Percentiles rank a stretch among this genome's conserved stretches.
Conservation (phyloP, 2,329 filamentous ascomycete species). For the Calonectria leucothoes region DNA sequence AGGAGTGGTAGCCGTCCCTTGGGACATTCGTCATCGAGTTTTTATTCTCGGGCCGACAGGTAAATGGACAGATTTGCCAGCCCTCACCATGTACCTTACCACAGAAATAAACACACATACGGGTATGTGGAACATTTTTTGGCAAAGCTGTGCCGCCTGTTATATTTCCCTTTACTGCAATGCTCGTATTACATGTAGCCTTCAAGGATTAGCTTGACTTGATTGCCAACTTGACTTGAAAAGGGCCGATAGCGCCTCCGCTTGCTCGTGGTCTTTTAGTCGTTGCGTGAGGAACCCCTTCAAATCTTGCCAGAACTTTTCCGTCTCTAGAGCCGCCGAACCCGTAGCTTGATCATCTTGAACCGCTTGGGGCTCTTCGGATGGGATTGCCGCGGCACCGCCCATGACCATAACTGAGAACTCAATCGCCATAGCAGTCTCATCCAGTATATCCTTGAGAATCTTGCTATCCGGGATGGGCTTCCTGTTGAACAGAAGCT, state of each 20-base stretch:
- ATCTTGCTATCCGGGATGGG: slow-evolving; percentile 83
- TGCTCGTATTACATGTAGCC: slow-evolving; percentile 5
- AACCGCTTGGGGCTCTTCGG: slow-evolving; percentile 51
- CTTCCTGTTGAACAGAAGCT: slow-evolving; percentile 88
- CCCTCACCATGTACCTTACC: slow-evolving; percentile 46
- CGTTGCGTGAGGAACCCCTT: slow-evolving; percentile 83
- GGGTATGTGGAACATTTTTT: slow-evolving; percentile 43
- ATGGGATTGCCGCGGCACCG: slow-evolving; percentile 64
- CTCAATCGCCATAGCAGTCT: slow-evolving; percentile 67
- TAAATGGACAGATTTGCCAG: slow-evolving; percentile 44
- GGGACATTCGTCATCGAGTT: slow-evolving; percentile 31
- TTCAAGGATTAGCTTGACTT: slow-evolving; percentile 47
- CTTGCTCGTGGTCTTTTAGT: slow-evolving; percentile 76
- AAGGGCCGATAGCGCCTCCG: slow-evolving; percentile 70
- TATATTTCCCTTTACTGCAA: slow-evolving; percentile 26
- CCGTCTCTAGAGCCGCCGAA: slow-evolving; percentile 72
- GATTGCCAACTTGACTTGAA: slow-evolving; percentile 80
- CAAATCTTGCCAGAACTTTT: slow-evolving; percentile 89
- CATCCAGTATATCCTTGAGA: slow-evolving; percentile 76
- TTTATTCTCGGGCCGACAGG: slow-evolving; percentile 41
- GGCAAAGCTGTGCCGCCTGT: slow-evolving; percentile 30
- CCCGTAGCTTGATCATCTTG: slow-evolving; percentile 50
- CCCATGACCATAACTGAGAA: slow-evolving; percentile 91
- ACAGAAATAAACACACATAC: slow-evolving; percentile 43
- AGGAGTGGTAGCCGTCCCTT: slow-evolving; percentile 31